Conservation (phyloP, 495 filamentous ascomycete genomes). For the Umbilicaria muhlenbergii region DNA sequence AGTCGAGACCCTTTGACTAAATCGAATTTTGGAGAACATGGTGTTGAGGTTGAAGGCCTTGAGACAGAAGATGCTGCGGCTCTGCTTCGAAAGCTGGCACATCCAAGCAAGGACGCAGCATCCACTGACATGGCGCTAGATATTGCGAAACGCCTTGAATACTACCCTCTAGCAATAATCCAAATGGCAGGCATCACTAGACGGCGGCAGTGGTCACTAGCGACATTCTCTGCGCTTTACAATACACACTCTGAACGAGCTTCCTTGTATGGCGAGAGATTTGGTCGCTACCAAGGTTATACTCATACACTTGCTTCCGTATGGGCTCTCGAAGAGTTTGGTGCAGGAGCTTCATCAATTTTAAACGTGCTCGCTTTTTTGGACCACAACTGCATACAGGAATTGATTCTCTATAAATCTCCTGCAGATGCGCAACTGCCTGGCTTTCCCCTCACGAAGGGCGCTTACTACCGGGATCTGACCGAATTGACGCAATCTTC, state of each 20-base stretch:
- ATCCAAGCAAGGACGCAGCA: no score
- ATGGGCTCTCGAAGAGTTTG: conserved; percentile 22
- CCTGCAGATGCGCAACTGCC: not conserved
- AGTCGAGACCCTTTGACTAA: conserved; percentile 18
- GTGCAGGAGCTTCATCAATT: conserved; percentile 7
- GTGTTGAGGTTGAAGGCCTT: not conserved
- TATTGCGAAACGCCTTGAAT: conserved; percentile 16
- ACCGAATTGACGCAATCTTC: conserved; percentile 12
- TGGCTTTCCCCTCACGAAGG: conserved; percentile 1
- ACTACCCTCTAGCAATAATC: conserved; percentile 24
- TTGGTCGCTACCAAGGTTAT: conserved; percentile 12
- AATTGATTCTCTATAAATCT: conserved; percentile 12
- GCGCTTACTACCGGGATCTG: conserved; percentile 4
- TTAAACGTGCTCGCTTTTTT: conserved; percentile 21
- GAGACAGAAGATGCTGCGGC: not conserved
- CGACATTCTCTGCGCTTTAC: conserved; percentile 18
- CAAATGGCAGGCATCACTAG: conserved; percentile 27
- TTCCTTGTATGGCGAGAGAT: conserved; percentile 12
- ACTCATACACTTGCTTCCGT: conserved; percentile 19
- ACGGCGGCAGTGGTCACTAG: conserved; percentile 12
- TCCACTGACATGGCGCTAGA: no score
- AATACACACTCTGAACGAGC: conserved; percentile 12
- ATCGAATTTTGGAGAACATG: conserved; percentile 6
- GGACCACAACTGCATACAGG: conserved; percentile 19
- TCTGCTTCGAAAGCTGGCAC: no score